phyloP scores from a whole-genome alignment of 495 filamentous ascomycete genomes.

The Aspergillus nidulans region DNA sequence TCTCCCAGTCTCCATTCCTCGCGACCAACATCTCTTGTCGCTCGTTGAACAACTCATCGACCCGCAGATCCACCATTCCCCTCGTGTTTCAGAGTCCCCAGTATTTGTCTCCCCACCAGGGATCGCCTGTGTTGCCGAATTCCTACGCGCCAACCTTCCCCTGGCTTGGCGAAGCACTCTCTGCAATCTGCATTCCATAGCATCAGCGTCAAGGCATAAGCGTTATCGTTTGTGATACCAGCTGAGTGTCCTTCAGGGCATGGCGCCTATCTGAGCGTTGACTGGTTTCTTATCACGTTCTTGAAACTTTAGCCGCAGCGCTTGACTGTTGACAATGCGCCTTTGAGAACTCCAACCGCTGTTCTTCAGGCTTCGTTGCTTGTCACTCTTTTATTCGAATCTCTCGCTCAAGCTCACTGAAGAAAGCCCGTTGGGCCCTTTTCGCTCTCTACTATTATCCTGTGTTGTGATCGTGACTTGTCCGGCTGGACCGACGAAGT shows the following conservation, averaged over 20 bases:
- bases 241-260: conserved; percentile 7
- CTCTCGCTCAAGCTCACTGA: conserved; percentile 5
- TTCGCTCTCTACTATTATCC: conserved; percentile 8
- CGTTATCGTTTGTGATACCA: conserved; percentile 2
- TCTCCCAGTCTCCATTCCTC: background rate
- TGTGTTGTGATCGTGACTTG: conserved; percentile 28
- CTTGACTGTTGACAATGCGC: conserved; percentile 16
- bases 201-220: background rate
- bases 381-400: conserved; percentile 14
- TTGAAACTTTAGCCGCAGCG: conserved; percentile 7
- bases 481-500: conserved; percentile 45
- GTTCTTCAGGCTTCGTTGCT: conserved; percentile 10
- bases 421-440: background rate
- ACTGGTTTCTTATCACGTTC: conserved; percentile 4
- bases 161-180: conserved; percentile 14
- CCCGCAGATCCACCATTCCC: conserved; percentile 1
- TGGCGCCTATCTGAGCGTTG: conserved; percentile 8
- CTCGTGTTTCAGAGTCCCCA: conserved; percentile 8
- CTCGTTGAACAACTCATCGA: background rate
- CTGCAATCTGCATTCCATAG: conserved; percentile 1
- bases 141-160: conserved; percentile 15
- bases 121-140: conserved; percentile 4
- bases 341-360: conserved; percentile 11
- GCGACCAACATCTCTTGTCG: background rate
- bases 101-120: background rate